Evolutionary conservation across 257 asterid genomes (phyloP), one percentile per base, ranked within the genome.

Genomic region (Ligustrum vulgare): DNA sequence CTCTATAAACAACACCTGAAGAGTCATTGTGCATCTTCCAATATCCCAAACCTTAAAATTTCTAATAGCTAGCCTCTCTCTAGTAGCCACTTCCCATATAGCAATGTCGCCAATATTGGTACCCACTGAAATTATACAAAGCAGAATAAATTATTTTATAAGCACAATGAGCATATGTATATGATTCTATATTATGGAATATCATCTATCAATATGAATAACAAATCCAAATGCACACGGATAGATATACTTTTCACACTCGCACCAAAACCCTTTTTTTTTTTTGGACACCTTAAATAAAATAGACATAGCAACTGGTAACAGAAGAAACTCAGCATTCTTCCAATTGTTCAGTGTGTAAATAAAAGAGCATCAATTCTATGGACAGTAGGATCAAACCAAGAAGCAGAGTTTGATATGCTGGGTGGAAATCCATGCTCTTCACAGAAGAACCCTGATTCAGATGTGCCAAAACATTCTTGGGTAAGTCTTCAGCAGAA

Each of bases 371-470:
- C 15, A 58, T 35, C 43, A 6, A 39, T 62, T 60, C 23, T 43
- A 68, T 72, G 45, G 58, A 60, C 31, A 25, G 64, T n/a, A 25
- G 41, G 33, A 83, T 79, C 91, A 77, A 69, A 91, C 95, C 91
- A 69, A 91, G 83, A 79, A 89, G 93, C 34, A 87, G 63, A 69
- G 84, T 84, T 65, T 74, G 88, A 28, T 83, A 88, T 63, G 33
- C 31, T 37, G 97, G 91, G 77, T 89, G 91, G 76, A 91, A 91
- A 82, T 91, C 95, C 88, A 89, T 86, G 89, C 87, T 89, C 81
- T 83, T 87, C 71, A 91, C 88, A 76, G 89, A 83, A 76, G 94
- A 89, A 36, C 93, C 88, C 78, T 84, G 93, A 81, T 67, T 85
- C 74, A 91, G 70, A 79, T 80, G 83, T 68, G 85, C 89, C 77